Evolutionary conservation across 2,329 filamentous ascomycete species (phyloP), one percentile per base, ranked within the genome.

Genomic region (Pyrenochaeta sp.): DNA sequence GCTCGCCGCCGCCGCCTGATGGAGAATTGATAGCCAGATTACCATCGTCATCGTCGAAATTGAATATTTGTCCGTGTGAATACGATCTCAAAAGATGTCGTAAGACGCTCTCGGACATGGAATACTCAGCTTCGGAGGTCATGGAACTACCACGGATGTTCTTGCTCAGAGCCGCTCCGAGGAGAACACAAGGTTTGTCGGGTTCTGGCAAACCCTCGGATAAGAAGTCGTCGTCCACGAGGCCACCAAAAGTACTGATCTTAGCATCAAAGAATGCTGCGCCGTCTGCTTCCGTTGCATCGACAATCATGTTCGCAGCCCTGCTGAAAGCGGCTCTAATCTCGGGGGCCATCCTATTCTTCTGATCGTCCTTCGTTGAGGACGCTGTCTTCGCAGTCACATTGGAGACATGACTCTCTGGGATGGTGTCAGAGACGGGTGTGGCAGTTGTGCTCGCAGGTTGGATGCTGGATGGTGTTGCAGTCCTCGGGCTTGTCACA

Each of bases 221-320:
- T 17, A 65, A 50, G 15, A 73, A 64, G 36, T 74, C 72, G 20
- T 75, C 73, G 42, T 75, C 73, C 2, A 75, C 71, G 5, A 75
- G 64, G 11, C 68, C 73, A 10, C 72, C 73, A 43, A 75, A 76
- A 4, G 71, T 75, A 33, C 69, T 71, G 35, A 77, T 66, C 43
- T 74, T 73, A 3, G 73, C 74, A 41, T 77, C 74, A 35, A 76
- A 75, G 49, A 77, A 77, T 3, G 71, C 63, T 3, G 66, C 69
- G 11, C 75, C 75, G 39, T 75, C 73, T 9, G 72, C 64, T 48
- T 76, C 74, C 7, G 69, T 75, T 0, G 71, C 68, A 40, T 76
- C 71, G 0, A 73, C 65, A n/a, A 77, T 75, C 68, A 77, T 76
- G 37, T 69, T 73, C 3, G 73, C 71, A 7, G 75, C 75, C 23